Conservation (phyloP, 192 early-diverging fungal species). For the Diversispora eburnea region DNA sequence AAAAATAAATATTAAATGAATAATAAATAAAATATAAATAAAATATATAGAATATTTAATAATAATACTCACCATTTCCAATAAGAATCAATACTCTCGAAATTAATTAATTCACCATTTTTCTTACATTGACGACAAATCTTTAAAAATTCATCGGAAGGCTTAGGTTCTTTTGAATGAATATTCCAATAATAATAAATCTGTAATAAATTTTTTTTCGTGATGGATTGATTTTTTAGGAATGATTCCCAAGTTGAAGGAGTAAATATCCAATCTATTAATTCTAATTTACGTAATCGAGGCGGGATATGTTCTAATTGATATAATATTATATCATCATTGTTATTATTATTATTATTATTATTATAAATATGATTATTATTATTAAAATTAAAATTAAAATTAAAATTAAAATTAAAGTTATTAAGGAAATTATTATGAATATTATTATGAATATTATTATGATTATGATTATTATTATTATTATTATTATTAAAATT, state of each 20-base stretch:
- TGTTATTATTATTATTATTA: not conserved
- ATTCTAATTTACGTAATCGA: not conserved
- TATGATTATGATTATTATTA: too few species aligned
- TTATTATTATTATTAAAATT: too few species aligned
- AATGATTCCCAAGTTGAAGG: not conserved
- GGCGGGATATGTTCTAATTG: not conserved
- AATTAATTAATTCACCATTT: not conserved
- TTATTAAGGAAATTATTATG: too few species aligned
- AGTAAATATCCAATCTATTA: not conserved
- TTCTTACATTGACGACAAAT: not conserved
- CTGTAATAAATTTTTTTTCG: not conserved
- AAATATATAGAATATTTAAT: not conserved
- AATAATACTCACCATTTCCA: not conserved
- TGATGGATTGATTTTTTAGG: not conserved
- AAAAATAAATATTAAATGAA: not conserved
- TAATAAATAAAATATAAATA: not conserved
- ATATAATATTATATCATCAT: not conserved
- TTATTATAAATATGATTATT: not conserved
- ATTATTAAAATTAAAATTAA: too few species aligned
- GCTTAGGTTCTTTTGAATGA: not conserved
- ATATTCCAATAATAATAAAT: not conserved
- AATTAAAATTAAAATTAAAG: too few species aligned
- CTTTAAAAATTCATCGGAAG: not conserved
- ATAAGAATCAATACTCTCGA: not conserved
- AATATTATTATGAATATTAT: too few species aligned